phyloP scores from a whole-genome alignment of 2,329 filamentous ascomycete genomes.

The Basipetospora chlamydospora region DNA sequence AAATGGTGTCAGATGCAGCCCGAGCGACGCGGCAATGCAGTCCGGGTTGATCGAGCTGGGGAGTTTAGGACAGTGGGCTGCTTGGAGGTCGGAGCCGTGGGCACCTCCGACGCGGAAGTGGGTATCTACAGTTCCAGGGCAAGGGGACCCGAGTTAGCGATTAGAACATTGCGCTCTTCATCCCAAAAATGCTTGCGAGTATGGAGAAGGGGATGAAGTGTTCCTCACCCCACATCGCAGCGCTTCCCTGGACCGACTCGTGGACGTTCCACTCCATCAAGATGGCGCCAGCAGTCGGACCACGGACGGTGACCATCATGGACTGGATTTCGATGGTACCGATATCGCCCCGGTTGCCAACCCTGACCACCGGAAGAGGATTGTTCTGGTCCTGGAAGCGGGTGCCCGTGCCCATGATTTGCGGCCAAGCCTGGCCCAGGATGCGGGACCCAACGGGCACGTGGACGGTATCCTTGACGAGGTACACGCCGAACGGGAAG shows the following conservation, averaged over 20 bases:
- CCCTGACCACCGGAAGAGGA: conserved; percentile 48
- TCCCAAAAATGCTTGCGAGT: no score
- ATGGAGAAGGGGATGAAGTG: conserved; percentile 1
- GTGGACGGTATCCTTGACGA: conserved; percentile 27
- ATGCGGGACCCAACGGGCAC: conserved; percentile 29
- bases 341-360: conserved; percentile 44
- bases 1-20: conserved; percentile 28
- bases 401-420: conserved; percentile 33
- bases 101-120: conserved; percentile 30
- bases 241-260: conserved; percentile 7
- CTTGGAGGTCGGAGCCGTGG: conserved; percentile 9
- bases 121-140: conserved; percentile 19
- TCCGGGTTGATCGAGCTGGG: conserved; percentile 20
- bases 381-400: conserved; percentile 30
- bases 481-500: conserved; percentile 31
- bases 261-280: conserved; percentile 51
- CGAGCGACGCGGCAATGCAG: conserved; percentile 44
- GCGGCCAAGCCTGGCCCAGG: conserved; percentile 29
- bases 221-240: conserved; percentile 31
- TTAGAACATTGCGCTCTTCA: background rate
- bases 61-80: conserved; percentile 11
- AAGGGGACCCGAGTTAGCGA: no score
- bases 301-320: conserved; percentile 50
- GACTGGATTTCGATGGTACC: conserved; percentile 59
- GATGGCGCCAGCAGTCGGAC: conserved; percentile 51